phyloP scores from a whole-genome alignment of 2,329 filamentous ascomycete genomes.

The Beauveria australis region DNA sequence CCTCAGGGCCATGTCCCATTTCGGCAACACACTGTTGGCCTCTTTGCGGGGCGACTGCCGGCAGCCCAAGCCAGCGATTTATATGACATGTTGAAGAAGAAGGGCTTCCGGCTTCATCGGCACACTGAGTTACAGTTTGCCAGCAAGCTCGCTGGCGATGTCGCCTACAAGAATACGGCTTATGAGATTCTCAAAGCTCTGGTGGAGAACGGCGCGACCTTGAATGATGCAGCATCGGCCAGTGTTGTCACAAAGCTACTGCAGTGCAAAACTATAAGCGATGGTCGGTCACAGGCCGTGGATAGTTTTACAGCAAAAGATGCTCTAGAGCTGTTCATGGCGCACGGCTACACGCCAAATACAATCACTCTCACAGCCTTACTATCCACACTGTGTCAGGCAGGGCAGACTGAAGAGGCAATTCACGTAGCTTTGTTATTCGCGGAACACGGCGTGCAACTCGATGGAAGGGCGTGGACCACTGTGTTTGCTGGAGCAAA shows the following conservation, averaged over 20 bases:
- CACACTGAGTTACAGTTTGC: constrained; percentile 43
- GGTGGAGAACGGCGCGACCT: constrained; percentile 31
- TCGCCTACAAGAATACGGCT: constrained; percentile 32
- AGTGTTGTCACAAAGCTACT: constrained; percentile 54
- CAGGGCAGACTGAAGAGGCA: constrained; percentile 27
- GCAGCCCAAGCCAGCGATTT: constrained; percentile 26
- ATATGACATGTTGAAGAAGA: constrained; percentile 25
- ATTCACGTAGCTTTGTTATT: constrained; percentile 26
- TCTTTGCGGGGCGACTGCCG: constrained; percentile 22
- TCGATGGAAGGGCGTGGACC: constrained; percentile 60
- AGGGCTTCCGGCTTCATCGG: constrained; percentile 25
- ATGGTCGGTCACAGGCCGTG: constrained; percentile 15
- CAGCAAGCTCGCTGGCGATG: constrained; percentile 32
- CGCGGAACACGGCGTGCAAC: constrained; percentile 39
- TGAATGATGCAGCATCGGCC: constrained; percentile 38
- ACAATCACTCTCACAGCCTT: constrained; percentile 56
- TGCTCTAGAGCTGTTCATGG: constrained; percentile 37
- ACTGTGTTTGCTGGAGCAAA: constrained; percentile 67
- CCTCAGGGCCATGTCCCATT: constrained; percentile 26
- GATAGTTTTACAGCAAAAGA: constrained; percentile 22
- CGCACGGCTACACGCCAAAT: constrained; percentile 56
- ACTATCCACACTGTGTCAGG: constrained; percentile 62
- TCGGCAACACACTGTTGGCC: constrained; percentile 30
- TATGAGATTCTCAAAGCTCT: constrained; percentile 32
- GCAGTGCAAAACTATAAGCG: constrained; percentile 20